Percentiles rank a stretch among this genome's conserved stretches.
Conservation (phyloP, 2,329 filamentous ascomycete genomes). For the Diplodia scrobiculata region DNA sequence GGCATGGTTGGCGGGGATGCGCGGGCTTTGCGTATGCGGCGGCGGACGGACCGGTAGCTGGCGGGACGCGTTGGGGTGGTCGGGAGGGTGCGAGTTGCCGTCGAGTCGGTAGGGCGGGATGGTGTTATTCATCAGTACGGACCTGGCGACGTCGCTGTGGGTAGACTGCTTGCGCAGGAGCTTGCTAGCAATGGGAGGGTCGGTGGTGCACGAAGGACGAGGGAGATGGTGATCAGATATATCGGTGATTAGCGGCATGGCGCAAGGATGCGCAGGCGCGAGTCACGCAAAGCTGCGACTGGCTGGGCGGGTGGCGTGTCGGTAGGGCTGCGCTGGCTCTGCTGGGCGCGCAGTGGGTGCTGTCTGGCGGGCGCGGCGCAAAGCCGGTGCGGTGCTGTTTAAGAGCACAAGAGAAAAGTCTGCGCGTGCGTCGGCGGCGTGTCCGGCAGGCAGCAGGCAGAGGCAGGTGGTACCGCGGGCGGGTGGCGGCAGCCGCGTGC, state of each 20-base stretch:
- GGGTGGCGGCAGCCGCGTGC: neutral
- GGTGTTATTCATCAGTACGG: constrained; percentile 51
- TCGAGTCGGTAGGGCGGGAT: constrained; percentile 33
- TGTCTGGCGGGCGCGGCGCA: constrained; percentile 19
- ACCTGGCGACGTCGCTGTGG: constrained; percentile 54
- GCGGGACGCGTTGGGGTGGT: constrained; percentile 32
- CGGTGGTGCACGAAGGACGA: constrained; percentile 24
- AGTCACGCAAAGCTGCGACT: constrained; percentile 9
- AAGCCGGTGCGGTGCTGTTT: neutral
- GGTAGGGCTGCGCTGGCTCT: constrained; percentile 17
- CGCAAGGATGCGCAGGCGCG: constrained; percentile 18
- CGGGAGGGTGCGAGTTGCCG: constrained; percentile 33
- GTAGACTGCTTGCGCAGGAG: constrained; percentile 43
- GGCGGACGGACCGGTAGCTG: constrained; percentile 33
- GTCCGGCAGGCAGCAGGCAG: neutral
- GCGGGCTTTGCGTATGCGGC: constrained; percentile 29
- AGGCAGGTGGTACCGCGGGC: neutral
- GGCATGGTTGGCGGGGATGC: constrained; percentile 11
- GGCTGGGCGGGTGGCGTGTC: constrained; percentile 12
- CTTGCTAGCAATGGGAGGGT: constrained; percentile 25
- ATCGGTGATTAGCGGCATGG: constrained; percentile 31
- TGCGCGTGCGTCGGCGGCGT: neutral
- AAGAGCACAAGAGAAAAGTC: neutral
- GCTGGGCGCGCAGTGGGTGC: neutral
- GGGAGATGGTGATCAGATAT: constrained; percentile 28